A percentile compares a stretch with the other conserved stretches of the same genome.
These are phyloP conservation scores for Perkinsus olseni DNA, from an alignment of 169 alveolate genomes.

Conservation along the genomic window DNA sequence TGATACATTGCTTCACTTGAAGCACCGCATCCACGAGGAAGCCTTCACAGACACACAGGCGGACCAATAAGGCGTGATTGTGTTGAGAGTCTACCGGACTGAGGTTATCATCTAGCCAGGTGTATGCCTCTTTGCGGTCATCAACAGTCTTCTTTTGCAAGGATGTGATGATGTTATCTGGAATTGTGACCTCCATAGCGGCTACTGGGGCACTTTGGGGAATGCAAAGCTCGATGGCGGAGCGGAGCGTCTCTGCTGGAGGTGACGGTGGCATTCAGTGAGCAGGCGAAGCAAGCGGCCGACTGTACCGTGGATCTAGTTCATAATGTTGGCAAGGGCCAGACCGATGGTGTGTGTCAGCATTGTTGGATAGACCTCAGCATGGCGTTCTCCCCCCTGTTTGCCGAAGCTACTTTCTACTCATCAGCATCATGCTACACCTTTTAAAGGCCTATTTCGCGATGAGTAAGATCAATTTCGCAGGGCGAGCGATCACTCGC, in stretches of 20 bases:
- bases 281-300: too few species aligned
- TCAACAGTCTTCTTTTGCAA: background rate
- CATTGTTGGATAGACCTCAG: too few species aligned
- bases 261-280: too few species aligned
- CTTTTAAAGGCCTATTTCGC: too few species aligned
- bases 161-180: background rate
- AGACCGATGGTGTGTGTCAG: too few species aligned
- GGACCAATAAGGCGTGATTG: background rate
- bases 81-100: background rate
- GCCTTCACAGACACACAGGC: background rate
- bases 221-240: background rate
- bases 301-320: background rate
- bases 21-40: background rate
- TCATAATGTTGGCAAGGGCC: background rate
- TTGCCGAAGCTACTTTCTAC: too few species aligned
- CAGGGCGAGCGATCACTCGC: too few species aligned
- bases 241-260: background rate
- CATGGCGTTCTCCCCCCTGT: too few species aligned
- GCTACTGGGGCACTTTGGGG: background rate
- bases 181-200: background rate
- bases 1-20: background rate
- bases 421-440: too few species aligned
- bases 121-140: background rate
- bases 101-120: background rate
- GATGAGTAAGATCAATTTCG: too few species aligned